Evolutionary conservation across 495 filamentous ascomycete genomes (phyloP).

Genomic region (Neurospora tetrasperma): DNA sequence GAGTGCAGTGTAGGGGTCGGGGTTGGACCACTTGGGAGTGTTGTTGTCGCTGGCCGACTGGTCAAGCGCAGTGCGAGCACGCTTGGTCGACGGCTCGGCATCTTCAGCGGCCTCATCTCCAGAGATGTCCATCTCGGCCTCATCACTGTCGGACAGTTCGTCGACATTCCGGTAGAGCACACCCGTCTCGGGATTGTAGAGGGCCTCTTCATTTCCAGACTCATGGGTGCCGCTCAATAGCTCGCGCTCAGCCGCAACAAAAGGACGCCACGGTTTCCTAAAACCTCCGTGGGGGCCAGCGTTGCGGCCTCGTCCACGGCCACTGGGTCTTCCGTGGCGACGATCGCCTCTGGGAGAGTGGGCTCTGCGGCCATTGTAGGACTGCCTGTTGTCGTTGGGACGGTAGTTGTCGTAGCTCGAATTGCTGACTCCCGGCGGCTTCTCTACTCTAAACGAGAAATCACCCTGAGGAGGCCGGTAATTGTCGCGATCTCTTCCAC

Average conservation of each 20-base stretch:
- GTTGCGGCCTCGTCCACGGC: background rate
- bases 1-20: conserved; percentile 78
- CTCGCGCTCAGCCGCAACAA: conserved; percentile 29
- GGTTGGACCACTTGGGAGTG: conserved; percentile 80
- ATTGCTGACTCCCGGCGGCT: conserved; percentile 28
- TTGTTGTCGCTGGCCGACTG: conserved; percentile 30
- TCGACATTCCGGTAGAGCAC: conserved; percentile 40
- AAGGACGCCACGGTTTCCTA: conserved; percentile 10
- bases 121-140: conserved; percentile 56
- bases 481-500: conserved; percentile 4
- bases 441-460: conserved; percentile 36
- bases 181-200: conserved; percentile 26
- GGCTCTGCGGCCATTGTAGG: conserved; percentile 1
- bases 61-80: conserved; percentile 27
- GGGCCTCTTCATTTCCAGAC: conserved; percentile 21
- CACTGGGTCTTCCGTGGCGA: conserved; percentile 1
- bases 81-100: conserved; percentile 40
- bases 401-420: conserved; percentile 13
- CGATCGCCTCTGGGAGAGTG: background rate
- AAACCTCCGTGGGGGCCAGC: background rate
- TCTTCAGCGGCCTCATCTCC: conserved; percentile 42
- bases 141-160: conserved; percentile 63
- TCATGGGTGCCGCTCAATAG: conserved; percentile 27
- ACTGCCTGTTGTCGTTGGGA: conserved; percentile 4
- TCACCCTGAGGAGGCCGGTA: conserved; percentile 32